These are phyloP conservation scores for Geotrichum phurueaensis DNA, from an alignment of 1,139 yeast genomes.

Conservation along the genomic window DNA sequence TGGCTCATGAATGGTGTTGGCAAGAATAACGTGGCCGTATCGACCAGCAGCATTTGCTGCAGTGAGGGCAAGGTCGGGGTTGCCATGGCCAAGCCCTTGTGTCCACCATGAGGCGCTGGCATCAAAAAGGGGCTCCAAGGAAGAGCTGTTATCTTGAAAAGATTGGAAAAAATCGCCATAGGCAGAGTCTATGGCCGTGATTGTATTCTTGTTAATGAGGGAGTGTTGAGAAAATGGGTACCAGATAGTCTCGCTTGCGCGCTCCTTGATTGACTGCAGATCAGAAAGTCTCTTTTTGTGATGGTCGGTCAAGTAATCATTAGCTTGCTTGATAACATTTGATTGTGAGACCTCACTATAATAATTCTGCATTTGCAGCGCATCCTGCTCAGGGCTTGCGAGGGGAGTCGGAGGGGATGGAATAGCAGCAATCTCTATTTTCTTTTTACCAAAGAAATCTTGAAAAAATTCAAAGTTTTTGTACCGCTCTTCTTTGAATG, in stretches of 20 bases:
- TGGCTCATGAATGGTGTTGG: slow-evolving; percentile 29
- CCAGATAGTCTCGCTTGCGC: slow-evolving; percentile 28
- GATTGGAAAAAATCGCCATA: slow-evolving; percentile 26
- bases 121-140: slow-evolving; percentile 25
- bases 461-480: slow-evolving; percentile 25
- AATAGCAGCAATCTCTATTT: background rate
- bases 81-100: slow-evolving; percentile 31
- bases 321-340: slow-evolving; percentile 15
- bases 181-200: slow-evolving; percentile 30
- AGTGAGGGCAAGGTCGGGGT: slow-evolving; percentile 25
- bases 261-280: slow-evolving; percentile 21
- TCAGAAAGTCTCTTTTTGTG: slow-evolving; percentile 20
- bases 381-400: slow-evolving; percentile 17
- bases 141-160: background rate
- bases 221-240: slow-evolving; percentile 31
- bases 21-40: slow-evolving; percentile 31
- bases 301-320: slow-evolving; percentile 14
- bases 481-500: slow-evolving; percentile 23
- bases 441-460: slow-evolving; percentile 20
- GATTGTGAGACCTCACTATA: slow-evolving; percentile 19
- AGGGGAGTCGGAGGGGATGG: slow-evolving; percentile 22
- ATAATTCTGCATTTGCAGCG: slow-evolving; percentile 21
- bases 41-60: slow-evolving; percentile 31
- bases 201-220: slow-evolving; percentile 20
- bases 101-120: slow-evolving; percentile 35